Base-by-base conservation (phyloP, 164 flowering plant species). In the Amborella trichopoda region DNA sequence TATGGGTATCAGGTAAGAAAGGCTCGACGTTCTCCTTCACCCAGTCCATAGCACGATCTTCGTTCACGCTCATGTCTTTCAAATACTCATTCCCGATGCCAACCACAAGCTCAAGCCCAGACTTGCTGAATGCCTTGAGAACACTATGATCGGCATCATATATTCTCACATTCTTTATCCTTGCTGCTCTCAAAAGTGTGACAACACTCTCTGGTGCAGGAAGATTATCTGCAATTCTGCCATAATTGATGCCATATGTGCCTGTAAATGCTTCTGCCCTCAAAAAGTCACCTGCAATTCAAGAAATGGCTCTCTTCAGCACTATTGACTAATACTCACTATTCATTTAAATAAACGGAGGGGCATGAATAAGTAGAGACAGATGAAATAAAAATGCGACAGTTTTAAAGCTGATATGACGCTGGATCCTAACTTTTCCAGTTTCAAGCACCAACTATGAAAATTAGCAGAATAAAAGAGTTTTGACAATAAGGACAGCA, bases 231-330 rank as follows among this genome's bases (percentile, higher is more conserved):
- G 95, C 83, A 26, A 89, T 52, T 40, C 83, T 63, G 26, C 95
- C 97, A 55, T 89, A 89, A 63, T 82, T 85, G 41, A 84, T 63
- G 28, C 95, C 95, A 40, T 78, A 85, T 10, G 93, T 85, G 44
- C 95, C 88, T 13, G 69, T 68, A 60, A 76, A 78, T 6, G 76
- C 74, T 18, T 65, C 40, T 25, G 58, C 73, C 33, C 50, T 46
- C 49, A 65, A 40, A 22, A 34, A 26, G 45, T n/a, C n/a, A n/a
- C 52, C 66, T 62, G 71, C 50, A 44, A 12, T 6, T 42, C 16
- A n/a, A 54, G 19, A 16, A 8, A 34, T 25, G 3, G 41, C 19
- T 34, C 26, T 8, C 19, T 24, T 8, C 44, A 45, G 8, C 38
- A 12, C 30, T 8, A 5, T 20, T 27, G n/a, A 50, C n/a, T n/a